Evolutionary conservation across 345 rosid genomes (phyloP), one percentile per base, ranked within the genome.

Genomic region (Turnera subulata): DNA sequence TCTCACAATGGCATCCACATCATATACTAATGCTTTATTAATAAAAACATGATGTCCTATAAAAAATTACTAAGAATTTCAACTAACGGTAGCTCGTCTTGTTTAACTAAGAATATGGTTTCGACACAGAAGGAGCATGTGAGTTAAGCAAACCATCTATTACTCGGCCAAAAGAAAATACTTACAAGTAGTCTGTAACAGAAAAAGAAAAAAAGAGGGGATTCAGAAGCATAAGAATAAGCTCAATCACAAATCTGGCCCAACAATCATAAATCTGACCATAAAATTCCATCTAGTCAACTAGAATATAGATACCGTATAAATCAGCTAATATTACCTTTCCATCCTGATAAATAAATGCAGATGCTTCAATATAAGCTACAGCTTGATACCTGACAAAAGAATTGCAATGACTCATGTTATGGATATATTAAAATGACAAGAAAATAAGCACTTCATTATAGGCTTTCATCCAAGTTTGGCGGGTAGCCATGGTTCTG

Each of bases 291-390:
- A 22, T 46, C 11, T 7, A 15, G 15, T 23, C 0, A 43, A 15
- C 21, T 0, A 56, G 32, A n/a, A 59, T 49, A 15, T 21, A 13
- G 0, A 8, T 20, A 43, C 21, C 33, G 15, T n/a, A 49, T 2
- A 26, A 1, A 43, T 43, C 21, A 35, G 43, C 16, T 45, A 38
- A 29, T 62, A 40, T 69, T 38, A 90, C 99, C 96, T 85, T 88
- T 71, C 95, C 96, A 26, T 94, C 99, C 82, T 88, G 95, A 77
- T 94, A 88, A 29, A 94, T 94, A 58, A 77, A 79, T 63, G 99
- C 99, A 20, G 93, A 81, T 49, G 96, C 99, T 79, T 90, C 99
- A 19, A 90, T 90, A 70, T 82, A 90, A 16, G 99, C 99, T 52
- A 85, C 96, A 25, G 99, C 97, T 72, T 85, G 95, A 72, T 90